Evolutionary conservation across 1,284 basidiomycete genomes (phyloP), one percentile per base, ranked within the genome.

Genomic region (Ceratobasidium sp.): DNA sequence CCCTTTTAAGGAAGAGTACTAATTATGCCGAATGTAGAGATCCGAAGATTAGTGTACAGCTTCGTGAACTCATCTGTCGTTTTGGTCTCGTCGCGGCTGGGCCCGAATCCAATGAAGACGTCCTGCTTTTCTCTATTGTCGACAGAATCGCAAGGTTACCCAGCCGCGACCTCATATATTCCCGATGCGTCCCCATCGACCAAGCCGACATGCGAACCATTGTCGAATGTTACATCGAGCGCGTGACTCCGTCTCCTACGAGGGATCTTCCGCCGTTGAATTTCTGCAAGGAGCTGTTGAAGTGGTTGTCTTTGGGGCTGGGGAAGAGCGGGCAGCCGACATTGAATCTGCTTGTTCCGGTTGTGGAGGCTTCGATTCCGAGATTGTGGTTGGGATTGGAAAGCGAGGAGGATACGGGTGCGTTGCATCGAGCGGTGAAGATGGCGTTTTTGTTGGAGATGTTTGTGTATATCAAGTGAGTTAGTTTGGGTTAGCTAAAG

Each of bases 361-460:
- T 59, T 31, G 56, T 59, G 31, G 56, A 59, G n/a, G 56, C 56
- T 44, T 60, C 59, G 22, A 8, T 60, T 22, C 36, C 17, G 1
- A 7, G 59, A n/a, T 22, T 60, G 17, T 60, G 59, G 59, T n/a
- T 60, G 24, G 59, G 33, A 5, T 22, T 60, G 7, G 36, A 60
- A 19, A 24, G 44, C 44, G n/a, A 14, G n/a, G 22, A 8, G 1
- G 59, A 60, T 9, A n/a, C 22, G 4, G 59, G 41, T 3, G 33
- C 59, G n/a, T 36, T 8, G 24, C 59, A 60, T 22, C 11, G 22
- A 3, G 59, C 24, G 9, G 36, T 60, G 36, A 36, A 33, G 11
- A 45, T n/a, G 41, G 19, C 41, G 5, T 44, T 19, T 15, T 6
- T 60, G 14, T 8, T 41, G 22, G 59, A 60, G 22, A 44, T 17